These are phyloP conservation scores for Talaromyces sp. DNA, from an alignment of 2,329 filamentous ascomycete species.

Conservation along the genomic window DNA sequence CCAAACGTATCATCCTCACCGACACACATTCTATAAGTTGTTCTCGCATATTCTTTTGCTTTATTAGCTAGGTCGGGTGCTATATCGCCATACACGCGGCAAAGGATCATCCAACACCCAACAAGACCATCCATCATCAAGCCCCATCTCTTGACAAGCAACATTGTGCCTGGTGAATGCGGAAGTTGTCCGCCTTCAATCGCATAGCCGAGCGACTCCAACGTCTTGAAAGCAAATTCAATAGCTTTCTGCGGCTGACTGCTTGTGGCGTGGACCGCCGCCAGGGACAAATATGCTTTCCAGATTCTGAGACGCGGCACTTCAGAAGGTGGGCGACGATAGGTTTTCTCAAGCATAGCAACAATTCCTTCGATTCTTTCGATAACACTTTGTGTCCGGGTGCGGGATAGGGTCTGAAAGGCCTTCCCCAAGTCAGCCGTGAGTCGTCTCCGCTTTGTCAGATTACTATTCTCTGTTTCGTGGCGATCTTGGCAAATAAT, in stretches of 20 bases:
- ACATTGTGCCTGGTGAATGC: neutral
- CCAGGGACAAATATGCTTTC: slow-evolving; percentile 15
- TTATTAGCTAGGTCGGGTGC: slow-evolving; percentile 14
- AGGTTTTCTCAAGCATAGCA: slow-evolving; percentile 16
- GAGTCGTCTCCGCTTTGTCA: slow-evolving; percentile 14
- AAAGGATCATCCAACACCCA: slow-evolving; percentile 24
- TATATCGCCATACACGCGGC: slow-evolving; percentile 17
- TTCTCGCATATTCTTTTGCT: slow-evolving; percentile 25
- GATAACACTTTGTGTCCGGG: neutral
- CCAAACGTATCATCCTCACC: slow-evolving; percentile 31
- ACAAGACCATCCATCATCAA: slow-evolving; percentile 19
- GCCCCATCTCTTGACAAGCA: slow-evolving; percentile 25
- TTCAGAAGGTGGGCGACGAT: slow-evolving; percentile 16
- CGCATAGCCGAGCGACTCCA: slow-evolving; percentile 21
- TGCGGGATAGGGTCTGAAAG: neutral
- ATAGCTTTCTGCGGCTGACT: slow-evolving; percentile 13
- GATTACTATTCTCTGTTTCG: neutral
- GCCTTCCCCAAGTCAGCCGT: neutral
- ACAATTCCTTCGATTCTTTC: slow-evolving; percentile 13
- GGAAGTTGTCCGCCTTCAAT: slow-evolving; percentile 18
- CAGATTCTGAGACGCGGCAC: slow-evolving; percentile 20
- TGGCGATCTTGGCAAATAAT: slow-evolving; percentile 17
- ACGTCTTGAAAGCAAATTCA: slow-evolving; percentile 15
- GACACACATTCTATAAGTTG: slow-evolving; percentile 26
- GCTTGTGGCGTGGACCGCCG: slow-evolving; percentile 10